Evolutionary conservation across 192 early-diverging fungal species (phyloP).

Genomic region (Entomortierella lignicola): DNA sequence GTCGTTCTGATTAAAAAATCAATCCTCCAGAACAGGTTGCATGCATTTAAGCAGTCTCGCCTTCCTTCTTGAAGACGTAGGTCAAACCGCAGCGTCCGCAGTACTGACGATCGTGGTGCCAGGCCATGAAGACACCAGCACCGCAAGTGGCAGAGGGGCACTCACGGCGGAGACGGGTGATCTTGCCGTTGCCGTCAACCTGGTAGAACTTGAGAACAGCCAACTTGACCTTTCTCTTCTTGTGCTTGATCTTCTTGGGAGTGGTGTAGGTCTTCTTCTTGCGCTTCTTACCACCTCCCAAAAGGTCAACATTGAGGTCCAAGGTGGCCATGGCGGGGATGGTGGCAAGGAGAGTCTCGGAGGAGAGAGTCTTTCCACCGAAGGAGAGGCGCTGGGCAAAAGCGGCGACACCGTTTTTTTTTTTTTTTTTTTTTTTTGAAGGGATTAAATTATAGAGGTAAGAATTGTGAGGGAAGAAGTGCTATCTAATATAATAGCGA

Average conservation of each 20-base stretch:
- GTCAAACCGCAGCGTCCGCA: slow-evolving; percentile 97
- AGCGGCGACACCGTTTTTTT: slow-evolving; percentile 23
- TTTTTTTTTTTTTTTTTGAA: too few species aligned
- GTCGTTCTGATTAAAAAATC: neutral
- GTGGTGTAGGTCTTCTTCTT: slow-evolving; percentile 99
- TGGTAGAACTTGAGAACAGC: slow-evolving; percentile 99
- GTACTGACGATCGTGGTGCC: slow-evolving; percentile 98
- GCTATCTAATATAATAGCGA: too few species aligned
- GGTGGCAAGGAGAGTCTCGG: slow-evolving; percentile 28
- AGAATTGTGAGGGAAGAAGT: too few species aligned
- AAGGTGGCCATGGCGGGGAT: slow-evolving; percentile 55
- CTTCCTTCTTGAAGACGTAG: slow-evolving; percentile 92
- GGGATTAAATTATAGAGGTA: too few species aligned
- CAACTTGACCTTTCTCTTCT: slow-evolving; percentile 99
- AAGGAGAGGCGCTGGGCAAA: slow-evolving; percentile 63
- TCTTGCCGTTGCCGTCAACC: slow-evolving; percentile 96
- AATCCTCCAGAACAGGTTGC: neutral
- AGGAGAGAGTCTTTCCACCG: slow-evolving; percentile 57
- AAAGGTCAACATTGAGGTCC: slow-evolving; percentile 63
- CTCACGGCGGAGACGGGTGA: slow-evolving; percentile 98
- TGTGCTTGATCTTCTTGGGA: slow-evolving; percentile 99
- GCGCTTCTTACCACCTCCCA: slow-evolving; percentile 97
- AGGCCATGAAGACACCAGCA: slow-evolving; percentile 99
- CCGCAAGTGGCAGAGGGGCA: slow-evolving; percentile 97
- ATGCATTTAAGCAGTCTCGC: slow-evolving; percentile 53